phyloP scores from a whole-genome alignment of 495 filamentous ascomycete genomes.

The Cercophora sp. region DNA sequence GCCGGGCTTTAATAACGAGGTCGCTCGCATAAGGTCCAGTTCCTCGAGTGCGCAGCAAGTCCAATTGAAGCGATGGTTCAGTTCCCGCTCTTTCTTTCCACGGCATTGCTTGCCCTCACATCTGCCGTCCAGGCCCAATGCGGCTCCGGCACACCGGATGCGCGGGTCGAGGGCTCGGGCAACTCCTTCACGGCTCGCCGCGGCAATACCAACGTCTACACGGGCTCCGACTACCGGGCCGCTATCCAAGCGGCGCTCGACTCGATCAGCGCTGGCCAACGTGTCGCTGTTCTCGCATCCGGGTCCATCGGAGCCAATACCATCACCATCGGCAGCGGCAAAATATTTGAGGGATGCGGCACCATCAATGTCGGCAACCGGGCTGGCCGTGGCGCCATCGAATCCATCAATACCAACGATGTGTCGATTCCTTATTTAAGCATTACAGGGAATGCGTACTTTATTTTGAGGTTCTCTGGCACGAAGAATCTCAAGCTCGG shows the following conservation, averaged over 20 bases:
- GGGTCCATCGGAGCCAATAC: slow-evolving; percentile 54
- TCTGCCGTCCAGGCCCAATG: slow-evolving; percentile 32
- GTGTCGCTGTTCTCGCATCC: slow-evolving; percentile 58
- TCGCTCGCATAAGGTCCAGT: background rate
- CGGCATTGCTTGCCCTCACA: slow-evolving; percentile 28
- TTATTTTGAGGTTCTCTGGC: slow-evolving; percentile 44
- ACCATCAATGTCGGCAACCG: slow-evolving; percentile 42
- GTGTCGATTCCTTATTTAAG: slow-evolving; percentile 42
- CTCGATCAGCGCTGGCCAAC: slow-evolving; percentile 48
- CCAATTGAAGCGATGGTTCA: slow-evolving; percentile 10
- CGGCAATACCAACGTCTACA: slow-evolving; percentile 32
- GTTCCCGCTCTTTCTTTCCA: slow-evolving; percentile 10
- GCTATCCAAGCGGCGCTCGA: slow-evolving; percentile 45
- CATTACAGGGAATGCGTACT: slow-evolving; percentile 46
- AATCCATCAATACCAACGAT: slow-evolving; percentile 30
- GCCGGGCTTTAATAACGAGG: background rate
- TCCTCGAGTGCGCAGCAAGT: background rate
- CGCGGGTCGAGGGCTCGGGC: slow-evolving; percentile 36
- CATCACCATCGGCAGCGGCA: slow-evolving; percentile 39
- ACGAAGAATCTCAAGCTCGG: slow-evolving; percentile 35
- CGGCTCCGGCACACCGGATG: slow-evolving; percentile 37
- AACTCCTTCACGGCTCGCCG: slow-evolving; percentile 33
- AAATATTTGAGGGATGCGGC: slow-evolving; percentile 47
- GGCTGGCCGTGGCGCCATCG: slow-evolving; percentile 40
- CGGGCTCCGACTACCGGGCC: slow-evolving; percentile 40